Evolutionary conservation across 805 yeast species (phyloP), one percentile per base, ranked within the genome.

Genomic region (Yarrowia keelungensis): DNA sequence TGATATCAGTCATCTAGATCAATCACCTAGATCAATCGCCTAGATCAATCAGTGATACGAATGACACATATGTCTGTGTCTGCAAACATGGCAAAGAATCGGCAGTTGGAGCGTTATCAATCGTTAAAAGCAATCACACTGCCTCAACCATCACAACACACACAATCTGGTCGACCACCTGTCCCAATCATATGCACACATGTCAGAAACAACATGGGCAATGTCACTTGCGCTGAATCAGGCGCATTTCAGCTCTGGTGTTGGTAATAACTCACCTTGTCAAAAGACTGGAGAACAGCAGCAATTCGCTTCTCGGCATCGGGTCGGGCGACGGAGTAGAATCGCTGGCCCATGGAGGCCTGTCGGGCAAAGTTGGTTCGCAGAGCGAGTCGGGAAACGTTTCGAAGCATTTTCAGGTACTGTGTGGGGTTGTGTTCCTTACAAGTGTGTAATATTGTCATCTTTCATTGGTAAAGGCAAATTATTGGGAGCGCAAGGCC

Each of bases 251-350:
- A 32, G 19, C 51, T 26, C 26, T 19, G 5, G 51, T 26, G 39
- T 14, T 51, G 43, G 26, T 49, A 74, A 72, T 56, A 84, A 81
- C 85, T 80, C 71, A 84, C 84, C 80, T 88, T 87, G 78, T 82
- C 84, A 73, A 88, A 85, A 19, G 87, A 82, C 76, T 83, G 83
- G 79, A 89, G 83, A 69, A 95, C 97, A 75, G 89, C 91, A 71
- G 89, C 81, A 68, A 95, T 90, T 81, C 98, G 87, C 72, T 85
- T 83, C 73, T 92, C 85, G 72, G 93, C 93, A 77, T 91, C 97
- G 49, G 88, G 90, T 77, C 87, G 86, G 71, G 89, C 82, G 74
- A 92, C 85, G 45, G 84, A 77, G 81, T 88, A 89, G 76, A 85
- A 77, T 73, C 85, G 81, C 64, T 36, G 67, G 47, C 47, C 67